Base-by-base conservation (phyloP, 1,139 yeast genomes). In the Wickerhamiella infanticola region DNA sequence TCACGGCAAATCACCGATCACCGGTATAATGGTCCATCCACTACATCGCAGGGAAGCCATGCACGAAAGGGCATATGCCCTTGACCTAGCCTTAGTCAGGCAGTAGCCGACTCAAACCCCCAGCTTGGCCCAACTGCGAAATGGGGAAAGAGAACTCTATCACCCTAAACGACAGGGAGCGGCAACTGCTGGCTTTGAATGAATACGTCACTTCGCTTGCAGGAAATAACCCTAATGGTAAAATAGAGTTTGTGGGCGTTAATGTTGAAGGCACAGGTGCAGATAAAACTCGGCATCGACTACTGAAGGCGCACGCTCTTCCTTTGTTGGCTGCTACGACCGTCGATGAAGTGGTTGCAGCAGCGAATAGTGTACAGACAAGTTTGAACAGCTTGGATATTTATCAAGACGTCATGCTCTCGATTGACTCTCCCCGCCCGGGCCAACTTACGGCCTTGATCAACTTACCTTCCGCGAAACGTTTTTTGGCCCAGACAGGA, bases 401-500 rank as follows among this genome's bases (percentile, higher is more conserved):
- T n/a, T 68, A 72, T 45, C 73, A 72, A 41, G 66, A 70, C 44
- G 61, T 73, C 37, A 50, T 64, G 39, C 66, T 73, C 13, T 63
- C 67, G 7, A 57, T 76, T 35, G 69, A 68, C 39, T 45, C 53
- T 3, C 47, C 49, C 24, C 26, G 18, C 13, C 51, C 48, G 6
- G 45, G 40, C 39, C 51, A 51, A 26, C 48, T 46, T 47, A 48
- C 51, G 23, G 51, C 53, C 5, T 36, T 45, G 3, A 44, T 50
- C 11, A 43, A 35, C 41, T 55, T 45, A 39, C 55, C 46, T 41
- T 53, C 59, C 8, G 57, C 60, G 36, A 67, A 53, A 52, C 64
- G 53, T 53, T 80, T 82, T 57, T 74, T 74, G 50, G 86, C 93
- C 50, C 81, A 80, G 57, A 83, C 95, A 2, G 96, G 95, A n/a